Conservation (phyloP, 2,329 filamentous ascomycete genomes). For the Colletotrichum phormii region DNA sequence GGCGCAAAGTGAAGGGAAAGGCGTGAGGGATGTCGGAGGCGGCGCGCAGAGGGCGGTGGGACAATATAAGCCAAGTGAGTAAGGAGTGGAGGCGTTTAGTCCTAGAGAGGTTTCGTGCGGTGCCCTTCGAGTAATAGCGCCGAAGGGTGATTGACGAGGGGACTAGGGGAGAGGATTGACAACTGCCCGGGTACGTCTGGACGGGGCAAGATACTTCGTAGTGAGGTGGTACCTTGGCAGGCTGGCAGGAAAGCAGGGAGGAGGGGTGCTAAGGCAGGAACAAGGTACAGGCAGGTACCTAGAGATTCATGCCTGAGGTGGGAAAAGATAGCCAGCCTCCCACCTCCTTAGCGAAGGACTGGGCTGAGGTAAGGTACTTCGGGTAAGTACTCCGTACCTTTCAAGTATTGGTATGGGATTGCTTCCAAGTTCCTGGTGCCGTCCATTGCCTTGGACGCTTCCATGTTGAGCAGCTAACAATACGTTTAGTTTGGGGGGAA, state of each 20-base stretch:
- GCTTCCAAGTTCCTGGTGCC: background rate
- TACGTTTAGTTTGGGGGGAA: too few species aligned
- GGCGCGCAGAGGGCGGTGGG: conserved; percentile 24
- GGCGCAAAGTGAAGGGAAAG: conserved; percentile 20
- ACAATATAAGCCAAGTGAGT: conserved; percentile 34
- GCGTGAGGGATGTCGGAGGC: background rate
- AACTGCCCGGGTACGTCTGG: background rate
- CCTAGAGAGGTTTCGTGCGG: conserved; percentile 12
- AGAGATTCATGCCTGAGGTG: background rate
- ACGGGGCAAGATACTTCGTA: background rate
- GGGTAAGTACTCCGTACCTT: background rate
- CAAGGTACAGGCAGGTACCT: conserved; percentile 4
- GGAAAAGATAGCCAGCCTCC: background rate
- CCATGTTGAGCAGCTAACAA: too few species aligned
- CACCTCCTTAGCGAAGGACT: background rate
- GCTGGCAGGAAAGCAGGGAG: background rate
- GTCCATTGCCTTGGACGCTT: background rate
- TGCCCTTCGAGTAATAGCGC: conserved; percentile 26
- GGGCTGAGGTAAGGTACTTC: background rate
- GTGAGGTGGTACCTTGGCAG: background rate
- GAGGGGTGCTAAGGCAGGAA: conserved; percentile 29
- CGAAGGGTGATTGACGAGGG: background rate
- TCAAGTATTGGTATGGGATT: background rate
- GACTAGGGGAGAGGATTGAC: background rate
- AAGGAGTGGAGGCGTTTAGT: conserved; percentile 27